Evolutionary conservation across 2,329 filamentous ascomycete genomes (phyloP).

Genomic region (Pseudogymnoascus sp.): DNA sequence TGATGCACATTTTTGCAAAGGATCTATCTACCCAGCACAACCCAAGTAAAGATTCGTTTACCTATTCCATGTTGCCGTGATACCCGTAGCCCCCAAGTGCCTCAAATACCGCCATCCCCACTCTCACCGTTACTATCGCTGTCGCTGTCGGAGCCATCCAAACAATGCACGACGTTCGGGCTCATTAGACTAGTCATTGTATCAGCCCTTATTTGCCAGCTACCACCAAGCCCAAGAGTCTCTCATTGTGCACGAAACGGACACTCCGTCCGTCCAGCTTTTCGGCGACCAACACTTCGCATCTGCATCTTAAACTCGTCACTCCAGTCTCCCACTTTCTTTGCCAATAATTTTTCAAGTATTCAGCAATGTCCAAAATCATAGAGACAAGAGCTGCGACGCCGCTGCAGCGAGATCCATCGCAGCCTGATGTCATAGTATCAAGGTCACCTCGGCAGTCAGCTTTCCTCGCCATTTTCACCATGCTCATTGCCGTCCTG

Average conservation of each 20-base stretch:
- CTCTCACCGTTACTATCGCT: background rate
- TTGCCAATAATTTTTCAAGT: no score
- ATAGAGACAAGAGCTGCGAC: no score
- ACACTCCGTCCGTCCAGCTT: no score
- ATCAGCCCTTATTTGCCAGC: background rate
- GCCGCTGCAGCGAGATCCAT: background rate
- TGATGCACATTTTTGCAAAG: background rate
- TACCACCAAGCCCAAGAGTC: no score
- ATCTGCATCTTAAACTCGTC: no score
- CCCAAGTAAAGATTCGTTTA: background rate
- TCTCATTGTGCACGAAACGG: no score
- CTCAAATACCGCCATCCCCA: background rate
- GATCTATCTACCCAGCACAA: background rate
- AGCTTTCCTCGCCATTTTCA: background rate
- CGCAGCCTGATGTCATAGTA: background rate
- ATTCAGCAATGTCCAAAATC: no score
- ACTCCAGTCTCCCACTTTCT: no score
- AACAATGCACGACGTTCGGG: background rate
- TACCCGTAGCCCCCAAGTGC: background rate
- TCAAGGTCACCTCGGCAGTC: background rate
- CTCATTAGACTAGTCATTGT: background rate
- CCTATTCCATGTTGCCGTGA: background rate
- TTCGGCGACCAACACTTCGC: no score
- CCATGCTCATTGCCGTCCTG: background rate
- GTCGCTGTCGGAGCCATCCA: background rate